A percentile compares a stretch with the other conserved stretches of the same genome.
phyloP scores from a whole-genome alignment of 305 asterid species.

The Nicotiana rustica region DNA sequence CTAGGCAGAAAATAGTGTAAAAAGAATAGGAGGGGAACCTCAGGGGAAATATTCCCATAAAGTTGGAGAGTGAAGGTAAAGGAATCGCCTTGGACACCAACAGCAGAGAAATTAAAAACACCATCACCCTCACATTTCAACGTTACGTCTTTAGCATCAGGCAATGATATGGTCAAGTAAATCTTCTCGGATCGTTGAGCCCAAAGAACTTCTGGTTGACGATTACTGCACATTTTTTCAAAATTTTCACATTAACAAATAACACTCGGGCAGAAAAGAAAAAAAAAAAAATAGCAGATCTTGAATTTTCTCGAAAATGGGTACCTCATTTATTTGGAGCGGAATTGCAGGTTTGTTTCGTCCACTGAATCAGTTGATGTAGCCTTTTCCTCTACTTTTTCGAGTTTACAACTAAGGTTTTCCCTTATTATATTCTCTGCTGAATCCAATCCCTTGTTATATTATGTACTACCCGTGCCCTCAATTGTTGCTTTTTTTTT shows the following conservation, averaged over 20 bases:
- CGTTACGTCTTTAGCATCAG: constrained; percentile 78
- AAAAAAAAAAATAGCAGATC: not conserved
- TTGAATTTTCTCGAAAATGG: too few species aligned
- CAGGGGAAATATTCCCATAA: constrained; percentile 69
- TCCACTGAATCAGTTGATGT: not conserved
- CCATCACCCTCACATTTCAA: constrained; percentile 74
- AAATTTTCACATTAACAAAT: not conserved
- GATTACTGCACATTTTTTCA: constrained; percentile 56
- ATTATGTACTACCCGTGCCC: too few species aligned
- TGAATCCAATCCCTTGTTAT: too few species aligned
- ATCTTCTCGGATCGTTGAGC: constrained; percentile 87
- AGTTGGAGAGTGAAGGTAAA: constrained; percentile 69
- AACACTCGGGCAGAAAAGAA: not conserved
- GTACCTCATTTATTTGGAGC: constrained; percentile 6
- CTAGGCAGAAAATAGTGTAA: not conserved
- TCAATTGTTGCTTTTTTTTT: too few species aligned
- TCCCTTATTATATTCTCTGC: too few species aligned
- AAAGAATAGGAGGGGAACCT: constrained; percentile 49
- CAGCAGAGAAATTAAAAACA: constrained; percentile 69
- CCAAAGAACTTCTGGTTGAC: constrained; percentile 93
- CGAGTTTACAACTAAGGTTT: not conserved
- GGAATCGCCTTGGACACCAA: constrained; percentile 62
- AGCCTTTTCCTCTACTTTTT: not conserved
- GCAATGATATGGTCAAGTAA: constrained; percentile 79
- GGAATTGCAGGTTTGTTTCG: not conserved